Evolutionary conservation across 768 basidiomycete genomes (phyloP).

Genomic region (Astraeus odoratus): DNA sequence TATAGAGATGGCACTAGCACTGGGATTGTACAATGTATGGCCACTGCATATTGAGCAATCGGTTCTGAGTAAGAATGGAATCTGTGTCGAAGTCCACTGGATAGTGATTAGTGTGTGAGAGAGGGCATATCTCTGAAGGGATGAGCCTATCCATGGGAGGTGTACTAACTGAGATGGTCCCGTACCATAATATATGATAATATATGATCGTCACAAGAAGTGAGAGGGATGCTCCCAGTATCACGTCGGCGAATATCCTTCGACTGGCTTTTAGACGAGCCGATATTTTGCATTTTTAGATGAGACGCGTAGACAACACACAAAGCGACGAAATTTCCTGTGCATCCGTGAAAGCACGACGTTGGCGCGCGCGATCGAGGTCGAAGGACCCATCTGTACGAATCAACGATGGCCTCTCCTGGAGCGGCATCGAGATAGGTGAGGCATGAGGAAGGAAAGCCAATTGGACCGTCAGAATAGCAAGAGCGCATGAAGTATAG

Average conservation of each 20-base stretch:
- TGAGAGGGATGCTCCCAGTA: conserved; percentile 7
- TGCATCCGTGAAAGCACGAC: conserved; percentile 9
- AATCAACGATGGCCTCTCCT: conserved; percentile 8
- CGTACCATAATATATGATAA: conserved; percentile 20
- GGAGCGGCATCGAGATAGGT: conserved; percentile 13
- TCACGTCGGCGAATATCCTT: conserved; percentile 9
- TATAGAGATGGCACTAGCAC: no score
- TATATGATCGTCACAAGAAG: conserved; percentile 9
- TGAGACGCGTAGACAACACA: conserved; percentile 2
- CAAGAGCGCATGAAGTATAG: conserved; percentile 10
- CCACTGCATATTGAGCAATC: conserved; percentile 25
- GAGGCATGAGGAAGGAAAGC: conserved; percentile 10
- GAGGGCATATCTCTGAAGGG: no score
- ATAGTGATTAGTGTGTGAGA: neutral
- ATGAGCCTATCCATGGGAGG: conserved; percentile 17
- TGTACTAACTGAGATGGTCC: conserved; percentile 17
- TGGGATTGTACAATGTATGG: conserved; percentile 32
- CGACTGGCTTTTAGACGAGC: neutral
- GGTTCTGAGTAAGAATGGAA: conserved; percentile 25
- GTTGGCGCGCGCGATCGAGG: conserved; percentile 8
- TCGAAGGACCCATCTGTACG: conserved; percentile 12
- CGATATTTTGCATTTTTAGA: neutral
- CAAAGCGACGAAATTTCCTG: neutral
- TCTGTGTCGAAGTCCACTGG: conserved; percentile 31
- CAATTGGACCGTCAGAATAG: conserved; percentile 12